These are phyloP conservation scores for Puya raimondii DNA, from an alignment of 176 grass and related monocot species.

Conservation along the genomic window DNA sequence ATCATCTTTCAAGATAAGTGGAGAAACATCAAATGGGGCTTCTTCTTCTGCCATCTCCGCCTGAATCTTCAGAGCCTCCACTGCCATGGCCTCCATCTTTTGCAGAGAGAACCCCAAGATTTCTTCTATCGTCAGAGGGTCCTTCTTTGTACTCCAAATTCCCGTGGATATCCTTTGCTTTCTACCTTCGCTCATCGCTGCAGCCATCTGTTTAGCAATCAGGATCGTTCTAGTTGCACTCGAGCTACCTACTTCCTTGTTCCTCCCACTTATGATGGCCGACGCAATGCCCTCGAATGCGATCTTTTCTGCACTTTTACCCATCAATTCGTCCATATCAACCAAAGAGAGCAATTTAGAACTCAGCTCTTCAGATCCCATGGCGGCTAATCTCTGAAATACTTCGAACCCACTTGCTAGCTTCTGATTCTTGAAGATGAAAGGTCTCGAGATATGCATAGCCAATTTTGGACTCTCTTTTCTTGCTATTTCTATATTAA, in stretches of 20 bases:
- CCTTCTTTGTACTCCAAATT: slow-evolving; percentile 48
- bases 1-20: slow-evolving; percentile 9
- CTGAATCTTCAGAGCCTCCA: slow-evolving; percentile 74
- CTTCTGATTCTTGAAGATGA: slow-evolving; percentile 40
- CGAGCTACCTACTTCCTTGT: slow-evolving; percentile 56
- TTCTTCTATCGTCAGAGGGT: slow-evolving; percentile 60
- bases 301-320: slow-evolving; percentile 66
- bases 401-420: slow-evolving; percentile 56
- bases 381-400: slow-evolving; percentile 57
- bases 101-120: slow-evolving; percentile 65
- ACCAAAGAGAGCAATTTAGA: slow-evolving; percentile 39
- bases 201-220: slow-evolving; percentile 41
- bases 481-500: slow-evolving; percentile 34
- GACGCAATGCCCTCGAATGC: slow-evolving; percentile 85
- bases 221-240: slow-evolving; percentile 48
- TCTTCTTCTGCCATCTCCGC: slow-evolving; percentile 60
- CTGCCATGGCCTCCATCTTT: slow-evolving; percentile 82
- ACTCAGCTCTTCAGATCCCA: slow-evolving; percentile 39
- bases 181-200: slow-evolving; percentile 47
- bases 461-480: slow-evolving; percentile 46
- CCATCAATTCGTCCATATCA: slow-evolving; percentile 52
- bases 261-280: slow-evolving; percentile 63
- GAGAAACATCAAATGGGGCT: slow-evolving; percentile 47
- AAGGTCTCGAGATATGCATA: slow-evolving; percentile 74
- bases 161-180: slow-evolving; percentile 58